Conservation (phyloP, 2,329 filamentous ascomycete genomes). For the Alternaria tenuissima region DNA sequence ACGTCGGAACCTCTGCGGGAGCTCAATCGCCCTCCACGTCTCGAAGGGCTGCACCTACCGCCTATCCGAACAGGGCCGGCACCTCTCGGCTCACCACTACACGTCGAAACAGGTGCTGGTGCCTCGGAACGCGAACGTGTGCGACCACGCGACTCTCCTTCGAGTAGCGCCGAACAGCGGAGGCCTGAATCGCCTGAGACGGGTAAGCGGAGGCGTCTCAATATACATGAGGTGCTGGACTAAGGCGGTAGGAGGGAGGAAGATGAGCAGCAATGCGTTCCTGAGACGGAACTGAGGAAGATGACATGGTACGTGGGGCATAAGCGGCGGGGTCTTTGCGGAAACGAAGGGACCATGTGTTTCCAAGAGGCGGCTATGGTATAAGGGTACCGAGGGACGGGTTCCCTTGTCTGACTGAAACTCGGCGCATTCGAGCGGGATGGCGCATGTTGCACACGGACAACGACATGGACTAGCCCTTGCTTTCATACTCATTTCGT, state of each 20-base stretch:
- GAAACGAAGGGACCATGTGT: conserved; percentile 5
- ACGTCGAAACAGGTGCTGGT: conserved; percentile 33
- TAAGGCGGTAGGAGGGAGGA: conserved; percentile 17
- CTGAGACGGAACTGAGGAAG: not conserved
- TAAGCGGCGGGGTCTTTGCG: not conserved
- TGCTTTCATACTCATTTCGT: not conserved
- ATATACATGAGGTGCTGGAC: conserved; percentile 49
- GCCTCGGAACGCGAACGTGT: conserved; percentile 32
- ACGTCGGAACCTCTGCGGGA: conserved; percentile 42
- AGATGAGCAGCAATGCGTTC: conserved; percentile 10
- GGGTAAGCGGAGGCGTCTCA: conserved; percentile 47
- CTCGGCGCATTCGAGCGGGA: conserved; percentile 2
- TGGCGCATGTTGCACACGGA: conserved; percentile 9
- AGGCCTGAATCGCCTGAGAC: conserved; percentile 43
- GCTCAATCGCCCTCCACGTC: conserved; percentile 30
- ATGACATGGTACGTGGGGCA: not conserved
- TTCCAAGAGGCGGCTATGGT: not conserved
- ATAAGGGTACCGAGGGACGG: conserved; percentile 9
- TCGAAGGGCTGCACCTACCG: conserved; percentile 48
- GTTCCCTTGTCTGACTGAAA: conserved; percentile 19
- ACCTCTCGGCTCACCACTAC: conserved; percentile 43
- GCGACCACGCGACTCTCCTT: conserved; percentile 41
- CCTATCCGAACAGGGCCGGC: conserved; percentile 47
- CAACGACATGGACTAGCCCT: not conserved
- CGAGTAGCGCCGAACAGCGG: conserved; percentile 31